A percentile compares a stretch with the other conserved stretches of the same genome.
Conservation (phyloP, 2,329 filamentous ascomycete species). For the Ilyonectria sp. region DNA sequence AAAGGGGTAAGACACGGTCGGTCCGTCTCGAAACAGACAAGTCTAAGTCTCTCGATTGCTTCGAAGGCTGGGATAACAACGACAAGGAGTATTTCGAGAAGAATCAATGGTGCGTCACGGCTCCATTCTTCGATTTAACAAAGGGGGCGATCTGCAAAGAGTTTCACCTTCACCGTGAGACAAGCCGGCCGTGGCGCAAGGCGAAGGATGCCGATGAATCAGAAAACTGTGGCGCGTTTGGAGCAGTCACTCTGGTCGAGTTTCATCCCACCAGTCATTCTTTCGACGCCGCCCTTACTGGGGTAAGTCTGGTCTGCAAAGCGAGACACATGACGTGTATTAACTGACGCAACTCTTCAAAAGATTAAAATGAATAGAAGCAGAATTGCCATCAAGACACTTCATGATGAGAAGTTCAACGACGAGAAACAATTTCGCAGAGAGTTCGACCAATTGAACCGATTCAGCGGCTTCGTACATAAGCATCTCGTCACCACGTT, state of each 20-base stretch:
- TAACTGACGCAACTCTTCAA: not conserved
- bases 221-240: not conserved
- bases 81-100: not conserved
- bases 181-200: constrained; percentile 11
- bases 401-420: not conserved
- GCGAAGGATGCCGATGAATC: not conserved
- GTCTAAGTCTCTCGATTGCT: not conserved
- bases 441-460: constrained; percentile 14
- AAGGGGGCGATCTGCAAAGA: not conserved
- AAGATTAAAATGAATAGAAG: constrained; percentile 12
- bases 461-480: constrained; percentile 21
- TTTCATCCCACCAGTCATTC: constrained; percentile 17
- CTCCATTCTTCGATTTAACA: constrained; percentile 4
- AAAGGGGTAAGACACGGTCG: not conserved
- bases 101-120: constrained; percentile 12
- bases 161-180: not conserved
- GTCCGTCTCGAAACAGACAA: not conserved
- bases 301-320: not conserved
- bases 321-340: not conserved
- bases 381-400: constrained; percentile 24
- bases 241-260: not conserved
- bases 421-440: not conserved
- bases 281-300: not conserved
- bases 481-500: constrained; percentile 22
- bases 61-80: not conserved